These are phyloP conservation scores for Castanospermum australe DNA, from an alignment of 306 rosid genomes.

Conservation along the genomic window DNA sequence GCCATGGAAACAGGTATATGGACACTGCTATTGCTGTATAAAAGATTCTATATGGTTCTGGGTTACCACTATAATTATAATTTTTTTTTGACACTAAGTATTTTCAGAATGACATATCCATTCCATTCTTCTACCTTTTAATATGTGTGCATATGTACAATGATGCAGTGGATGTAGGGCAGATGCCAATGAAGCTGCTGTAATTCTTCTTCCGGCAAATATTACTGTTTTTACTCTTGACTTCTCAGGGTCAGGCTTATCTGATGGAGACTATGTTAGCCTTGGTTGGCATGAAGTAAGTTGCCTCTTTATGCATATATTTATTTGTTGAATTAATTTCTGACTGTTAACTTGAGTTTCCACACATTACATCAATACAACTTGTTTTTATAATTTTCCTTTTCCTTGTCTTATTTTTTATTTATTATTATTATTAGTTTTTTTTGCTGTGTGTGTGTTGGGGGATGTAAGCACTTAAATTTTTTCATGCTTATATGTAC, in stretches of 20 bases:
- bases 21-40: neutral
- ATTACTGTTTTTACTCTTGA: slow-evolving; percentile 95
- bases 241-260: slow-evolving; percentile 97
- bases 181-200: slow-evolving; percentile 98
- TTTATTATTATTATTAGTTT: too few species aligned
- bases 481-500: neutral
- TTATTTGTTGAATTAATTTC: slow-evolving; percentile 16
- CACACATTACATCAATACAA: neutral
- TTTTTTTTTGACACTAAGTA: neutral
- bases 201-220: slow-evolving; percentile 92
- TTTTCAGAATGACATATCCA: neutral
- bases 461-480: neutral
- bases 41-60: slow-evolving; percentile 11
- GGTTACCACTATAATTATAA: neutral
- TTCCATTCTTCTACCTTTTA: slow-evolving; percentile 12
- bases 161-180: slow-evolving; percentile 98
- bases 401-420: neutral
- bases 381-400: neutral
- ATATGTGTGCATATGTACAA: slow-evolving; percentile 27
- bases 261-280: slow-evolving; percentile 96
- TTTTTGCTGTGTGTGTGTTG: neutral
- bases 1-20: slow-evolving; percentile 93
- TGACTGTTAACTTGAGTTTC: slow-evolving; percentile 20
- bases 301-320: slow-evolving; percentile 26
- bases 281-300: slow-evolving; percentile 99